Evolutionary conservation across 2,329 filamentous ascomycete genomes (phyloP), one percentile per base, ranked within the genome.

Genomic region (Hymenoscyphus infarciens): DNA sequence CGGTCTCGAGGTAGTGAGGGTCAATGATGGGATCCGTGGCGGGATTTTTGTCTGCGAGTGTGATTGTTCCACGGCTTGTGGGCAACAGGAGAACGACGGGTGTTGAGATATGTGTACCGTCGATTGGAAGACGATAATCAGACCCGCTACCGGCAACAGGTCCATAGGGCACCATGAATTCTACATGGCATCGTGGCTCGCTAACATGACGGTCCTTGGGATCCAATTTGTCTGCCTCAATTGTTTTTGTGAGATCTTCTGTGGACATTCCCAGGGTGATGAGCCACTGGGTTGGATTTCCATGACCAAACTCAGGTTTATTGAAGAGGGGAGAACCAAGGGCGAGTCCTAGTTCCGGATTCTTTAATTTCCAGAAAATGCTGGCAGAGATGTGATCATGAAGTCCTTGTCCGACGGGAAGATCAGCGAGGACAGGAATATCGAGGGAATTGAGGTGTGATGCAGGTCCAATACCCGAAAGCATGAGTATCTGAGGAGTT

Each of bases 371-470:
- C 55, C 55, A 57, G 11, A 16, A 39, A 27, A 35, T 27, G 16
- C 16, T 13, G 58, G 81, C 77, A 70, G 81, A 81, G 70, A 82
- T 82, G 64, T 81, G 57, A 82, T 79, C 65, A 81, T 82, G 78
- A 1, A 87, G 75, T 73, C 87, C 86, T 45, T 76, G 79, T 52
- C 86, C 87, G 19, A 89, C 85, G 0, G 84, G 85, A 1, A 85
- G 77, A 69, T 88, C 79, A 3, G 59, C 83, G 38, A 86, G 67
- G 3, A 85, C 76, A 2, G 77, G 73, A 63, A 87, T 85, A 38
- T 75, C 72, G 68, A 81, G 67, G 33, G 66, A 64, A 29, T 68
- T 22, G 5, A 79, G 73, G 69, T 78, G 75, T 2, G 63, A 71
- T 16, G 65, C 69, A 16, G 76, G 75, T 0, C 79, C 79, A 39